A percentile compares a stretch with the other conserved stretches of the same genome.
Evolutionary conservation across 352 stramenopile species (phyloP).

Genomic region (Phytophthora crassamura): DNA sequence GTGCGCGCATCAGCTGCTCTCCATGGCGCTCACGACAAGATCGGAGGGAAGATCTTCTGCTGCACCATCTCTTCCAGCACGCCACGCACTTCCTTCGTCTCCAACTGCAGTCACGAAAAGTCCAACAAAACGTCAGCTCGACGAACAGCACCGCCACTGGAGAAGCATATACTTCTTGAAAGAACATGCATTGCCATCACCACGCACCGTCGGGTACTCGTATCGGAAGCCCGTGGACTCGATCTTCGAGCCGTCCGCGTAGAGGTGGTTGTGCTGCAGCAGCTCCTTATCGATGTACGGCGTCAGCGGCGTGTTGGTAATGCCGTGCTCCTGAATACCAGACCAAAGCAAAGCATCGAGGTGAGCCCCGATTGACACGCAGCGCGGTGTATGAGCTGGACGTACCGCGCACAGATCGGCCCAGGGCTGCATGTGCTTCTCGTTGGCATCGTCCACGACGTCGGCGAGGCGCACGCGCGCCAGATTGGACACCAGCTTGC

Average conservation of each 20-base stretch:
- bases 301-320: conserved; percentile 86
- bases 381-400: conserved; percentile 4
- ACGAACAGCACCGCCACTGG: not conserved
- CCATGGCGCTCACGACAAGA: conserved; percentile 51
- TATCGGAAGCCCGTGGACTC: conserved; percentile 82
- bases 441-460: conserved; percentile 90
- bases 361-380: conserved; percentile 4
- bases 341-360: conserved; percentile 13
- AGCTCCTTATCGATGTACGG: conserved; percentile 91
- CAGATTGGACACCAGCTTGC: conserved; percentile 87
- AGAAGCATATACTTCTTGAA: no score
- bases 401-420: conserved; percentile 77
- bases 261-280: conserved; percentile 86
- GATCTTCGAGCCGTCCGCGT: conserved; percentile 79
- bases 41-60: conserved; percentile 83
- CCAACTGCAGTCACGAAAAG: conserved; percentile 45
- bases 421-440: conserved; percentile 92
- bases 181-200: not conserved
- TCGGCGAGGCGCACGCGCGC: conserved; percentile 77
- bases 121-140: conserved; percentile 18
- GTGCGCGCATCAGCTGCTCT: not conserved
- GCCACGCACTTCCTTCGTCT: conserved; percentile 59
- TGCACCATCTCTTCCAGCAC: conserved; percentile 79
- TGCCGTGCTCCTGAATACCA: conserved; percentile 60
- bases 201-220: conserved; percentile 65